Evolutionary conservation across 2,329 filamentous ascomycete species (phyloP).

Genomic region (Byssoonygena ceratinophila): DNA sequence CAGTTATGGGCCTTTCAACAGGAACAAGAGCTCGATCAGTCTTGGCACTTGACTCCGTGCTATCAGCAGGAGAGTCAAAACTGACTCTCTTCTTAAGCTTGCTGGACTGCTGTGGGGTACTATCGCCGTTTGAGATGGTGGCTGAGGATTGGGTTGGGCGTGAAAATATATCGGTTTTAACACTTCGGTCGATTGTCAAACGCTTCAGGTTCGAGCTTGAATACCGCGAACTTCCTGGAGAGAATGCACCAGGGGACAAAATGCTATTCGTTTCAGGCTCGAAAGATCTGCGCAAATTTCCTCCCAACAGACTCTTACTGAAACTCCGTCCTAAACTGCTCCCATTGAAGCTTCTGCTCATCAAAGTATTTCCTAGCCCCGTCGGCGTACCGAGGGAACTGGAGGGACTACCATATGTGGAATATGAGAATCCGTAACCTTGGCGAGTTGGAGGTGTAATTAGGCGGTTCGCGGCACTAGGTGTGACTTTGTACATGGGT

Average conservation of each 20-base stretch:
- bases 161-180: constrained; percentile 56
- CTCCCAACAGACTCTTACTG: constrained; percentile 79
- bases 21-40: constrained; percentile 44
- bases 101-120: constrained; percentile 29
- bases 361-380: constrained; percentile 54
- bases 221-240: constrained; percentile 54
- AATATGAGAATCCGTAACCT: constrained; percentile 87
- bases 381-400: constrained; percentile 59
- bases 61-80: constrained; percentile 61
- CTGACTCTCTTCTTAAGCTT: constrained; percentile 68
- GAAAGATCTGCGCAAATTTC: constrained; percentile 71
- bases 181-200: constrained; percentile 78
- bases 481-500: constrained; percentile 78
- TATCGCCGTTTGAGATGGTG: constrained; percentile 30
- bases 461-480: constrained; percentile 65
- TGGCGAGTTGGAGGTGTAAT: constrained; percentile 69
- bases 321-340: constrained; percentile 55
- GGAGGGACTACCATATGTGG: constrained; percentile 75
- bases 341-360: constrained; percentile 33
- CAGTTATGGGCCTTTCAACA: constrained; percentile 41
- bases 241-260: constrained; percentile 73
- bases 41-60: constrained; percentile 26
- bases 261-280: constrained; percentile 71
- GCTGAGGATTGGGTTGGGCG: constrained; percentile 30
- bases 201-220: constrained; percentile 71